These are phyloP conservation scores for Plantago elongata DNA, from an alignment of 257 asterid genomes.

Conservation along the genomic window DNA sequence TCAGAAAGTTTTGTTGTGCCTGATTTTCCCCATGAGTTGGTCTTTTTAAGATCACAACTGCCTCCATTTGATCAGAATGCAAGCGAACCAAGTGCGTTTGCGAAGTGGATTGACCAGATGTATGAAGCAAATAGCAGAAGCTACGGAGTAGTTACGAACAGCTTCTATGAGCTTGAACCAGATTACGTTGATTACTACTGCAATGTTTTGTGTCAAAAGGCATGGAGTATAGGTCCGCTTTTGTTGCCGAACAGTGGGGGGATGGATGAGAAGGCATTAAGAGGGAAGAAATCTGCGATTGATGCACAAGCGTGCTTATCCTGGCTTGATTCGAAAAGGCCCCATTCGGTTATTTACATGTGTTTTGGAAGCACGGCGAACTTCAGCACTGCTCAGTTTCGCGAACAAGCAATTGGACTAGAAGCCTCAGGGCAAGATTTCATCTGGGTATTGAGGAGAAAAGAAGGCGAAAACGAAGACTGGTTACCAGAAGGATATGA, in stretches of 20 bases:
- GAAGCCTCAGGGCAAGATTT: conserved; percentile 52
- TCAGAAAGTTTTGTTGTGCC: conserved; percentile 37
- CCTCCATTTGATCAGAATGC: conserved; percentile 8
- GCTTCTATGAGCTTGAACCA: conserved; percentile 51
- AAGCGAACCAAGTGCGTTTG: neutral
- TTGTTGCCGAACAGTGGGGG: conserved; percentile 20
- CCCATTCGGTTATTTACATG: conserved; percentile 46
- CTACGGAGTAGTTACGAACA: conserved; percentile 45
- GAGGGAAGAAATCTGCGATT: conserved; percentile 14
- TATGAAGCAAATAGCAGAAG: conserved; percentile 25
- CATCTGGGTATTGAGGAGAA: conserved; percentile 62
- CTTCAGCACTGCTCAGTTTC: conserved; percentile 43
- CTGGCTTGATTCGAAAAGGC: conserved; percentile 52
- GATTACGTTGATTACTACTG: conserved; percentile 33
- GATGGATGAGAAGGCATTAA: conserved; percentile 12
- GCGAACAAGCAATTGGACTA: conserved; percentile 56
- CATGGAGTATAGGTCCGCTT: conserved; percentile 57
- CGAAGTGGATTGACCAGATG: conserved; percentile 12
- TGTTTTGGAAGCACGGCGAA: conserved; percentile 55
- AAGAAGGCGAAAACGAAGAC: conserved; percentile 22
- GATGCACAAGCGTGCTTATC: conserved; percentile 44
- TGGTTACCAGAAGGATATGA: conserved; percentile 58
- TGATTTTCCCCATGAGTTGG: conserved; percentile 31
- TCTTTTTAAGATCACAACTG: conserved; percentile 27
- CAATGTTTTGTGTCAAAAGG: conserved; percentile 25